Conservation (phyloP, 2,329 filamentous ascomycete species). For the Raffaelea albimanens region DNA sequence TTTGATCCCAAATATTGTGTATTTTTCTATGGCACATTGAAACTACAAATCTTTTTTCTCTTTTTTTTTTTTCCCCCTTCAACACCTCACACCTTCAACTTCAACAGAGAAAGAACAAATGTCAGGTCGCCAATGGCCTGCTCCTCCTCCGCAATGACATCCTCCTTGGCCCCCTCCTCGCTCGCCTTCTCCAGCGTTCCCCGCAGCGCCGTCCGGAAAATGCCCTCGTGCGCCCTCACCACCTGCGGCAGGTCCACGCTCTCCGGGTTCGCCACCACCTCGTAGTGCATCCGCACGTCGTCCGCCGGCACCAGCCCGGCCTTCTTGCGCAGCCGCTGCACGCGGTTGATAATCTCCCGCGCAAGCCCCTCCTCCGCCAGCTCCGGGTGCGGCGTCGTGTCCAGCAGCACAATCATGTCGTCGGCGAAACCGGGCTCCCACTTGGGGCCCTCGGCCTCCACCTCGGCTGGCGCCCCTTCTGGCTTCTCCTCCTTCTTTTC, state of each 20-base stretch:
- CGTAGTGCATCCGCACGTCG: constrained; percentile 92
- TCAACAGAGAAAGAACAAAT: constrained; percentile 13
- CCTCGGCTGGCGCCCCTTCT: too few relatives aligned
- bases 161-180: constrained; percentile 46
- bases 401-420: constrained; percentile 82
- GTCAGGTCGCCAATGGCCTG: constrained; percentile 31
- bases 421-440: constrained; percentile 15
- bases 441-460: constrained; percentile 5
- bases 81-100: constrained; percentile 5
- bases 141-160: constrained; percentile 69
- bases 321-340: constrained; percentile 90
- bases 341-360: constrained; percentile 84
- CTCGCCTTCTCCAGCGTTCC: constrained; percentile 59
- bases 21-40: too few relatives aligned
- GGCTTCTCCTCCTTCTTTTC: background rate
- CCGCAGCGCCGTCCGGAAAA: constrained; percentile 69
- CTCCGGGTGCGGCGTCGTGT: constrained; percentile 68
- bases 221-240: constrained; percentile 56
- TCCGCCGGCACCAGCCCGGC: constrained; percentile 84
- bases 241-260: constrained; percentile 61
- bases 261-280: constrained; percentile 69
- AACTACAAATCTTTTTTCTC: too few relatives aligned
- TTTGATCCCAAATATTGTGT: too few relatives aligned
- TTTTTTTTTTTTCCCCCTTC: too few relatives aligned
- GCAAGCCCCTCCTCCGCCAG: constrained; percentile 82